Conservation (phyloP, 257 asterid genomes). For the Gentiana dahurica region DNA sequence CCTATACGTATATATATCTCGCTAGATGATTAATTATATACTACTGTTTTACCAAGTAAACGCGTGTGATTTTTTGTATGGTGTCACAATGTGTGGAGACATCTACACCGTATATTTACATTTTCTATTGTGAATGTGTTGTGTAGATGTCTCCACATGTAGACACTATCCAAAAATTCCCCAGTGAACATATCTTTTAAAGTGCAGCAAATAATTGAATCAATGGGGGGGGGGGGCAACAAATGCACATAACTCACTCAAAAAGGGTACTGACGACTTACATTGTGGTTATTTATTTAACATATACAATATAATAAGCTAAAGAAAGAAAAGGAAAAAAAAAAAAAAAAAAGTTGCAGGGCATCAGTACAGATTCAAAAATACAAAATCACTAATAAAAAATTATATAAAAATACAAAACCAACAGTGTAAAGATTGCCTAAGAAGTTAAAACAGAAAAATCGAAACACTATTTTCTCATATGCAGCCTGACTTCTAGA, state of each 20-base stretch:
- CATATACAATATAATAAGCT: too few species aligned
- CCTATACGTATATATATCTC: too few species aligned
- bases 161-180: too few species aligned
- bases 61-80: not conserved
- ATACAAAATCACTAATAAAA: not conserved
- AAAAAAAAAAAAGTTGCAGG: not conserved
- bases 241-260: too few species aligned
- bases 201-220: too few species aligned
- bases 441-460: not conserved
- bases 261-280: too few species aligned
- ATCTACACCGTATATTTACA: not conserved
- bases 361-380: not conserved
- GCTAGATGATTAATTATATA: too few species aligned
- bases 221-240: too few species aligned
- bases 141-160: too few species aligned
- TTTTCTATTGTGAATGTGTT: not conserved
- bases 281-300: too few species aligned
- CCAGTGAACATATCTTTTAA: too few species aligned
- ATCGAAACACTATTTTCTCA: conserved; percentile 20
- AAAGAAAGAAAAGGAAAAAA: not conserved
- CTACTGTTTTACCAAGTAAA: not conserved
- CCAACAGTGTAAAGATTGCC: not conserved
- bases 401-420: not conserved
- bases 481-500: conserved; percentile 50
- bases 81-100: not conserved